Conservation (phyloP, 1,284 basidiomycete species). For the Tetrapyrgos nigripes region DNA sequence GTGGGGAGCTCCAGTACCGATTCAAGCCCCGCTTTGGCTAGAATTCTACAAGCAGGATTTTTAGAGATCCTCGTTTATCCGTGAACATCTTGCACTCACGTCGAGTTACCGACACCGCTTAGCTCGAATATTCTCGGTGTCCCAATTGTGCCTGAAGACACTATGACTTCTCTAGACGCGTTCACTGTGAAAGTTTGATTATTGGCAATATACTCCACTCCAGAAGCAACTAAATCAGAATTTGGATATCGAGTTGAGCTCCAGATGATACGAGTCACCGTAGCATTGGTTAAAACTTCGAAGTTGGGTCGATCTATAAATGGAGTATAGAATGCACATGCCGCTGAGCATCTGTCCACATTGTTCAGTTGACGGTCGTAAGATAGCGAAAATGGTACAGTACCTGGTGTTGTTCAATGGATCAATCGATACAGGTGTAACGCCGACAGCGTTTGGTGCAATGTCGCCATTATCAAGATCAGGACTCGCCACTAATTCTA, state of each 20-base stretch:
- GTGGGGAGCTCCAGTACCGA: constrained; percentile 29
- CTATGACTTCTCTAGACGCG: constrained; percentile 28
- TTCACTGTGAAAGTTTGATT: constrained; percentile 8
- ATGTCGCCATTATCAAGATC: neutral
- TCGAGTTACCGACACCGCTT: constrained; percentile 35
- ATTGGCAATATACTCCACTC: constrained; percentile 24
- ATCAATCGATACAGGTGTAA: neutral
- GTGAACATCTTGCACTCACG: constrained; percentile 20
- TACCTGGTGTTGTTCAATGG: neutral
- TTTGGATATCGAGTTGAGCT: neutral
- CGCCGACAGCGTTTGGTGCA: neutral
- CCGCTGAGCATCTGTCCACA: neutral
- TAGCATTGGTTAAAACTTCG: constrained; percentile 27
- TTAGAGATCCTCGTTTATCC: too few species aligned
- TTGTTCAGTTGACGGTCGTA: neutral
- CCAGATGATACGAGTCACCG: constrained; percentile 31
- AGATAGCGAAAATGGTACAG: neutral
- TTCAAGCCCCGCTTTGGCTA: constrained; percentile 25
- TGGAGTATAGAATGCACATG: constrained; percentile 25
- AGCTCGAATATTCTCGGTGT: constrained; percentile 37
- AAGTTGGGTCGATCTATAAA: constrained; percentile 26
- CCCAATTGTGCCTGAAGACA: constrained; percentile 35
- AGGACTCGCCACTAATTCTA: neutral
- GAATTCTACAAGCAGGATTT: constrained; percentile 20
- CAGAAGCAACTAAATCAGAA: constrained; percentile 19